A percentile compares a stretch with the other conserved stretches of the same genome.
phyloP scores from a whole-genome alignment of 306 rosid genomes.

The Boehmeria nivea region DNA sequence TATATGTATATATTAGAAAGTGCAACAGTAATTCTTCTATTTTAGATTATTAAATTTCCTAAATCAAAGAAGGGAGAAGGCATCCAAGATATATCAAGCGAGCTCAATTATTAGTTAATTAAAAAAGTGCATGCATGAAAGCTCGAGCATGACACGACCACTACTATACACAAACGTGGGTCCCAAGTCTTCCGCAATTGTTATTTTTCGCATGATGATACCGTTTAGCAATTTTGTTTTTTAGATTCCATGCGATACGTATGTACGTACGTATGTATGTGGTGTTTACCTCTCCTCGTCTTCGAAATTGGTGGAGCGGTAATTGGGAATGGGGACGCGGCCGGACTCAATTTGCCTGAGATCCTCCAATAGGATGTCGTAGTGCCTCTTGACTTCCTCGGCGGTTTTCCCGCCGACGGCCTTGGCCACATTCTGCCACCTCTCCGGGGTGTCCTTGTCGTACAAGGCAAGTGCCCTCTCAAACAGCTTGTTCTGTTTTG shows the following conservation, averaged over 20 bases:
- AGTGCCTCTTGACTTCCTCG: constrained; percentile 34
- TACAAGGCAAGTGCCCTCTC: constrained; percentile 36
- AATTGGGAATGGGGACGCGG: constrained; percentile 33
- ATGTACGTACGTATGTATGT: too few relatives aligned
- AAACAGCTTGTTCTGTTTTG: constrained; percentile 33
- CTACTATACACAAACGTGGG: neutral
- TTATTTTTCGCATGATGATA: too few relatives aligned
- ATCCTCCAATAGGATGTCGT: constrained; percentile 33
- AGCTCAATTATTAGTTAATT: too few relatives aligned
- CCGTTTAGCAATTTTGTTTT: too few relatives aligned
- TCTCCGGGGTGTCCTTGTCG: constrained; percentile 37
- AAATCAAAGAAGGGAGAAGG: too few relatives aligned
- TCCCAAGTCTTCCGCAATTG: neutral
- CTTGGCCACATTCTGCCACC: constrained; percentile 43
- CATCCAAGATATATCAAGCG: too few relatives aligned
- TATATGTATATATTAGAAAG: too few relatives aligned
- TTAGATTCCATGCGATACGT: too few relatives aligned
- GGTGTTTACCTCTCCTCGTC: constrained; percentile 12
- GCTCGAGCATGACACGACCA: neutral
- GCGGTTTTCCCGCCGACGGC: constrained; percentile 34
- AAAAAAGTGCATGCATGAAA: constrained; percentile 1
- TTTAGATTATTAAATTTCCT: too few relatives aligned
- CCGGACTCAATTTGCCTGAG: constrained; percentile 39
- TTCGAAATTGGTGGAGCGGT: constrained; percentile 6
- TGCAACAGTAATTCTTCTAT: too few relatives aligned